These are phyloP conservation scores for Thielaviopsis punctulata DNA, from an alignment of 2,329 filamentous ascomycete species.

Conservation along the genomic window DNA sequence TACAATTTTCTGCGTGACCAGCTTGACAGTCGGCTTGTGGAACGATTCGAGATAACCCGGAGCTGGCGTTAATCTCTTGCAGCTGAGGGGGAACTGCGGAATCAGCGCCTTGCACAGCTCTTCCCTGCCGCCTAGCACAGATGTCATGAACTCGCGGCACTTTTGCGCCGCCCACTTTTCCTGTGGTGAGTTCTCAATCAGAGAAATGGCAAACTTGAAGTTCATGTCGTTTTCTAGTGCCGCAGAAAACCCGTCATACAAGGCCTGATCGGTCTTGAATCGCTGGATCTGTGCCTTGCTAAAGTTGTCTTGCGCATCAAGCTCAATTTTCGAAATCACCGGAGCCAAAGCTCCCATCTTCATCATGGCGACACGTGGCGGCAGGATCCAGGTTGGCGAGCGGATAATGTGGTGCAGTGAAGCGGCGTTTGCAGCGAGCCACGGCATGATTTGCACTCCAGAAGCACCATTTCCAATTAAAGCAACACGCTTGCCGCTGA, in stretches of 20 bases:
- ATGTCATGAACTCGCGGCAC: slow-evolving; percentile 31
- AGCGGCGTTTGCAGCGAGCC: slow-evolving; percentile 18
- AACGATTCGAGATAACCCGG: slow-evolving; percentile 52
- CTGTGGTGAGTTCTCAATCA: slow-evolving; percentile 24
- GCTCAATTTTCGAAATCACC: slow-evolving; percentile 14
- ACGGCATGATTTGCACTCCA: slow-evolving; percentile 33
- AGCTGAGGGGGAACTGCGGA: slow-evolving; percentile 43
- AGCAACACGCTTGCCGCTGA: slow-evolving; percentile 27
- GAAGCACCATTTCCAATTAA: slow-evolving; percentile 37
- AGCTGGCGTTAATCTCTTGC: slow-evolving; percentile 46
- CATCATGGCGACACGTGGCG: slow-evolving; percentile 16
- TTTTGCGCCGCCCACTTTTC: slow-evolving; percentile 26
- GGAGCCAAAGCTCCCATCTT: slow-evolving; percentile 15
- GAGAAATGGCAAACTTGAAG: slow-evolving; percentile 26
- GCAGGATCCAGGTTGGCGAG: slow-evolving; percentile 18
- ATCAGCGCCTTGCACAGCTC: slow-evolving; percentile 22
- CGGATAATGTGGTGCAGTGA: slow-evolving; percentile 18
- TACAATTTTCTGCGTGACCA: slow-evolving; percentile 38
- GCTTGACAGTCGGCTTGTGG: slow-evolving; percentile 40
- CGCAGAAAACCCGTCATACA: slow-evolving; percentile 30
- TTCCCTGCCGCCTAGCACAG: slow-evolving; percentile 26
- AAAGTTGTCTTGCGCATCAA: slow-evolving; percentile 15
- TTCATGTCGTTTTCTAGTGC: slow-evolving; percentile 29
- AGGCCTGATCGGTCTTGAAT: slow-evolving; percentile 28
- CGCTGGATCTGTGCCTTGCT: slow-evolving; percentile 24